Conservation (phyloP, 169 alveolate species). For the Plasmodium adleri region DNA sequence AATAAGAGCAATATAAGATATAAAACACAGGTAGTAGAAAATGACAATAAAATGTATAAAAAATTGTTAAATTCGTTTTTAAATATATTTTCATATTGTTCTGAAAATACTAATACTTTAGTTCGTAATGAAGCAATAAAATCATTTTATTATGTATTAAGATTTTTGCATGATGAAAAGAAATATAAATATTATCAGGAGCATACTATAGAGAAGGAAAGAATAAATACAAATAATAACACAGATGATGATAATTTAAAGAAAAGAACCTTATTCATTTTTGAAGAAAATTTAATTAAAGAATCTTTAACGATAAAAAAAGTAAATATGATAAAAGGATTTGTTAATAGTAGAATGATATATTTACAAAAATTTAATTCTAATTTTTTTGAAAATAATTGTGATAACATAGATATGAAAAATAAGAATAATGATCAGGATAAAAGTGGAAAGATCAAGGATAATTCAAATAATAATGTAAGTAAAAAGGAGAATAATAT, state of each 20-base stretch:
- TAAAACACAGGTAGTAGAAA: conserved; percentile 2
- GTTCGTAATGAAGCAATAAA: conserved; percentile 51
- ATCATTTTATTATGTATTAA: conserved; percentile 21
- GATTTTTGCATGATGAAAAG: neutral
- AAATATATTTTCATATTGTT: conserved; percentile 24
- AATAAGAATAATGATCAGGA: neutral
- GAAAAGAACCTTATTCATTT: neutral
- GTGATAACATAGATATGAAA: neutral
- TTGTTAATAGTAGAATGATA: conserved; percentile 29
- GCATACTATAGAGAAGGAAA: neutral
- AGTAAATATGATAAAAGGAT: conserved; percentile 9
- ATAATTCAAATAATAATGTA: neutral
- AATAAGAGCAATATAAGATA: conserved; percentile 27
- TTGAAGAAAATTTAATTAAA: conserved; percentile 17
- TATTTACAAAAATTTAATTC: conserved; percentile 16
- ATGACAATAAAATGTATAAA: conserved; percentile 34
- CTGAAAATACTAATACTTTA: conserved; percentile 22
- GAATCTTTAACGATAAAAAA: conserved; percentile 8
- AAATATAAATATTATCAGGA: neutral
- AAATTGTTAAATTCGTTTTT: conserved; percentile 66
- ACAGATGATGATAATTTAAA: neutral
- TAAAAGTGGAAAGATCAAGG: neutral
- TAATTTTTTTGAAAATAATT: conserved; percentile 33
- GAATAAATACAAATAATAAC: neutral
- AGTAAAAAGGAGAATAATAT: neutral